These are phyloP conservation scores for Trichoderma atrobrunneum DNA, from an alignment of 2,329 filamentous ascomycete species.

Conservation along the genomic window DNA sequence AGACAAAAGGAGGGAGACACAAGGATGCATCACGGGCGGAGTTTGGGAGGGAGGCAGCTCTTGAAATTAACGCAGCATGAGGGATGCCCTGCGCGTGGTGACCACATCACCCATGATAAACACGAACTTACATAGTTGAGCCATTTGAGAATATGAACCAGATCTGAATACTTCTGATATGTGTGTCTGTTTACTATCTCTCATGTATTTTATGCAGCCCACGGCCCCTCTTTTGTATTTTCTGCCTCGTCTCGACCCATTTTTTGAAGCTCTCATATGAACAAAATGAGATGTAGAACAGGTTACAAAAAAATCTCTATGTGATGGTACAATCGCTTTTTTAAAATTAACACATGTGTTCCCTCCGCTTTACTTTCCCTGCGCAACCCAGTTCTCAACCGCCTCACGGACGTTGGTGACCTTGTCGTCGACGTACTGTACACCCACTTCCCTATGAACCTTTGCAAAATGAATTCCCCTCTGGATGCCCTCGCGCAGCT, in stretches of 20 bases:
- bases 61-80: constrained; percentile 1
- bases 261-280: neutral
- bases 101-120: neutral
- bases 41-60: neutral
- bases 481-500: constrained; percentile 65
- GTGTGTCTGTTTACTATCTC: neutral
- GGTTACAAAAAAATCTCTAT: constrained; percentile 36
- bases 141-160: neutral
- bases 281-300: constrained; percentile 18
- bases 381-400: constrained; percentile 86
- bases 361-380: constrained; percentile 73
- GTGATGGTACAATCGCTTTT: constrained; percentile 37
- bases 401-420: constrained; percentile 71
- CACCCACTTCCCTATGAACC: constrained; percentile 68
- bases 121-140: neutral
- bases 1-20: neutral
- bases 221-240: neutral
- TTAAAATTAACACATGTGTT: constrained; percentile 2
- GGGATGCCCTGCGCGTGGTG: neutral
- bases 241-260: neutral
- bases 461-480: constrained; percentile 70
- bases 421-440: constrained; percentile 75
- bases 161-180: neutral
- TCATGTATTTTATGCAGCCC: neutral
- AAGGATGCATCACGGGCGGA: neutral